Conservation (phyloP, 805 yeast species). For the Candida glaebosa region DNA sequence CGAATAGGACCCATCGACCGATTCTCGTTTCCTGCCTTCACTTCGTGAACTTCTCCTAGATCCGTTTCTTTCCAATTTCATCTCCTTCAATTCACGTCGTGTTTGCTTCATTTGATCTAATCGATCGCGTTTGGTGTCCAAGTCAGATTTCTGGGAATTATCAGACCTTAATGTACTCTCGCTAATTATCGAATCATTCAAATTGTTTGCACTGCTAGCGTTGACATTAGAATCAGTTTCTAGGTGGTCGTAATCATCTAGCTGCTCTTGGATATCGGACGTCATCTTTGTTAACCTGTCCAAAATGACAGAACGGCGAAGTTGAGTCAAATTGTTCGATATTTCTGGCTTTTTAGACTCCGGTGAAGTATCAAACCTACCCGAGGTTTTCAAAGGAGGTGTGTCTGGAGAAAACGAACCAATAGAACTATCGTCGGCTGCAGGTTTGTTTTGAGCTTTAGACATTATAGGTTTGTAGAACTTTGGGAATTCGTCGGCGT, state of each 20-base stretch:
- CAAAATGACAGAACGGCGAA: conserved; percentile 35
- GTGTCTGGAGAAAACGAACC: conserved; percentile 39
- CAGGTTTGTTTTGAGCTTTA: background rate
- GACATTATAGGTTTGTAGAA: conserved; percentile 2
- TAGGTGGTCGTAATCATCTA: conserved; percentile 17
- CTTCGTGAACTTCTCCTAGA: background rate
- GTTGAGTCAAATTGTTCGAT: conserved; percentile 9
- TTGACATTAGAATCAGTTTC: too few relatives aligned
- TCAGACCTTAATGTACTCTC: background rate
- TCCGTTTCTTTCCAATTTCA: background rate
- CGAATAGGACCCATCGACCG: background rate
- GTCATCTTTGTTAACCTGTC: conserved; percentile 39
- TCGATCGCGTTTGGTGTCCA: background rate
- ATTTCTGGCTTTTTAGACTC: conserved; percentile 9
- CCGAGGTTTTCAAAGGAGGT: conserved; percentile 18
- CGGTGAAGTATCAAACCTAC: conserved; percentile 4
- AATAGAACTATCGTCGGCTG: conserved; percentile 25
- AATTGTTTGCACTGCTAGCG: too few relatives aligned
- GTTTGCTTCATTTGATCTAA: background rate
- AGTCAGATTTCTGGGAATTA: background rate
- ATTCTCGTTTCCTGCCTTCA: conserved; percentile 1
- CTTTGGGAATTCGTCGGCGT: background rate
- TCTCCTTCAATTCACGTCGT: background rate
- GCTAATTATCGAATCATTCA: background rate
- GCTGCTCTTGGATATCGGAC: conserved; percentile 32